Conservation (phyloP, 2,329 filamentous ascomycete species). For the Penicillium sp. region DNA sequence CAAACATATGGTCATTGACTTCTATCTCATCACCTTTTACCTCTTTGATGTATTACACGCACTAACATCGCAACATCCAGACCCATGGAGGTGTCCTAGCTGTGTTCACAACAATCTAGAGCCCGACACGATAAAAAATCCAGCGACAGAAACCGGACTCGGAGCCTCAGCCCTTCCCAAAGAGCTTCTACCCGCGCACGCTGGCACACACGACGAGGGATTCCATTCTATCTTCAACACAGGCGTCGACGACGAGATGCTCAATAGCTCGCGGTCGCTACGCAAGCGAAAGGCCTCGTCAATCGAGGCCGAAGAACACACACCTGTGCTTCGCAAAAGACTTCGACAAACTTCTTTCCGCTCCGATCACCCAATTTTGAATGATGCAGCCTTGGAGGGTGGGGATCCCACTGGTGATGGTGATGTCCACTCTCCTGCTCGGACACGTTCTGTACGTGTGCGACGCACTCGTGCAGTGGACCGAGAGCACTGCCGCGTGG, state of each 20-base stretch:
- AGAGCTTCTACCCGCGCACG: slow-evolving; percentile 69
- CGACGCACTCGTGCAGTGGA: slow-evolving; percentile 53
- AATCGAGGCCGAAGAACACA: slow-evolving; percentile 54
- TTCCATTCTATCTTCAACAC: slow-evolving; percentile 78
- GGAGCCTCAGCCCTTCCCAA: slow-evolving; percentile 66
- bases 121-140: slow-evolving; percentile 30
- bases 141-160: slow-evolving; percentile 49
- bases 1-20: neutral
- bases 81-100: slow-evolving; percentile 62
- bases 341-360: slow-evolving; percentile 35
- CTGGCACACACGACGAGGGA: slow-evolving; percentile 63
- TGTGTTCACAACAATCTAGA: slow-evolving; percentile 50
- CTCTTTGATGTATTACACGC: slow-evolving; percentile 1
- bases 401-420: slow-evolving; percentile 16
- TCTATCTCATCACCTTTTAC: neutral
- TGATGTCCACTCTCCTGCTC: slow-evolving; percentile 24
- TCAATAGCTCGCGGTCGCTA: slow-evolving; percentile 74
- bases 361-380: slow-evolving; percentile 23
- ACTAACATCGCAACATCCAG: slow-evolving; percentile 51
- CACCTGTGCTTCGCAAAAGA: slow-evolving; percentile 51
- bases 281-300: slow-evolving; percentile 84
- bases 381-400: slow-evolving; percentile 23
- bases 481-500: slow-evolving; percentile 41
- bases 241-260: slow-evolving; percentile 67
- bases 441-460: slow-evolving; percentile 62